A percentile compares a stretch with the other conserved stretches of the same genome.
phyloP scores from a whole-genome alignment of 1,284 basidiomycete genomes.

The Melampsora larici-populina region DNA sequence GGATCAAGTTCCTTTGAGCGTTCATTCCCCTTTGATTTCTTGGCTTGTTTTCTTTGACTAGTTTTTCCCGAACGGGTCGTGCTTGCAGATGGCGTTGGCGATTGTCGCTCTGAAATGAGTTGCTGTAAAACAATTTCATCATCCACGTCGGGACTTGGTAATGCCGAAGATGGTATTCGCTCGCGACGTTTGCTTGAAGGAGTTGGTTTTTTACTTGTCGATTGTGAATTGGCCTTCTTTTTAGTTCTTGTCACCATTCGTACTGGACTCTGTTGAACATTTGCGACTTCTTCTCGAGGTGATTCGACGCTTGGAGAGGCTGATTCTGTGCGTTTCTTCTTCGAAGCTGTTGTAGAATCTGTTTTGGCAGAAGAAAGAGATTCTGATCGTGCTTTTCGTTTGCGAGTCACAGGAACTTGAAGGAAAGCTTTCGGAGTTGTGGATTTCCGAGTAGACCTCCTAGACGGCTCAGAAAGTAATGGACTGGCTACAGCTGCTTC shows the following conservation, averaged over 20 bases:
- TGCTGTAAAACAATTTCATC: not conserved
- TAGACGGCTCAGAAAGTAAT: not conserved
- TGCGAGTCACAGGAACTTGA: not conserved
- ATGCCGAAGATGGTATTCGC: not conserved
- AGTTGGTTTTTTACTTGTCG: not conserved
- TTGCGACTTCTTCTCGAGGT: not conserved
- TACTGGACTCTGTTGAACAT: not conserved
- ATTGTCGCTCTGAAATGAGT: not conserved
- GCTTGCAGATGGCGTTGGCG: not conserved
- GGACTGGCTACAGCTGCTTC: not conserved
- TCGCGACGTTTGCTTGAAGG: not conserved
- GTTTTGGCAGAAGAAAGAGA: constrained; percentile 1
- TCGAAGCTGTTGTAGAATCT: not conserved
- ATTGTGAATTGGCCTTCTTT: not conserved
- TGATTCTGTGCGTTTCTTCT: not conserved
- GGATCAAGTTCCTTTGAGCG: not conserved
- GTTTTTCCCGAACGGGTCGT: no score
- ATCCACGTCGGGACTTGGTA: constrained; percentile 3
- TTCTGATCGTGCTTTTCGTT: not conserved
- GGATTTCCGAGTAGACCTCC: not conserved
- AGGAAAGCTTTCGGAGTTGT: not conserved
- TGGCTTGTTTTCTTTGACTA: not conserved
- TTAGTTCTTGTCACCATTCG: not conserved
- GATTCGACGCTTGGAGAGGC: not conserved
- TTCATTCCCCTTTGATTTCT: not conserved